phyloP scores from a whole-genome alignment of 495 filamentous ascomycete species.

The Aspergillus haitiensis region DNA sequence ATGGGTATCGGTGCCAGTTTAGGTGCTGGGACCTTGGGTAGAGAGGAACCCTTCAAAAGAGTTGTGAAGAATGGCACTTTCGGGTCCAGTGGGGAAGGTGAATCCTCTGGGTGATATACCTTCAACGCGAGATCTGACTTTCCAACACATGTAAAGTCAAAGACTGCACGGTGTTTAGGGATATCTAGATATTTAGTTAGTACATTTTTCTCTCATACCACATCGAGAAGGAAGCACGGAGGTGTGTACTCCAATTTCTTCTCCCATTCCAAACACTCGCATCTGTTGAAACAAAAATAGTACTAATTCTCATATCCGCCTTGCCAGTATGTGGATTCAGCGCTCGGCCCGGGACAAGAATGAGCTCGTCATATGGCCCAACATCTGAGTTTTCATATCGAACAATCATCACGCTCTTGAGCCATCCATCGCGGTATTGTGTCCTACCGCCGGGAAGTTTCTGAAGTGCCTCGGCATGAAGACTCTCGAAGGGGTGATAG shows the following conservation, averaged over 20 bases:
- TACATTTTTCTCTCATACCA: neutral
- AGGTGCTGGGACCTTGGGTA: neutral
- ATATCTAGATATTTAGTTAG: neutral
- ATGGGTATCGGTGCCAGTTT: neutral
- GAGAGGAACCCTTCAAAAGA: neutral
- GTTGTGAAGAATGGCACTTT: slow-evolving; percentile 5
- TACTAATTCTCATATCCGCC: slow-evolving; percentile 4
- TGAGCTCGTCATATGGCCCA: slow-evolving; percentile 8
- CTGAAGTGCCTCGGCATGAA: neutral
- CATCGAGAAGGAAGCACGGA: neutral
- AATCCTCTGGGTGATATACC: slow-evolving; percentile 5
- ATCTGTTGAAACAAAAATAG: slow-evolving; percentile 6
- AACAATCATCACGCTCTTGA: slow-evolving; percentile 8
- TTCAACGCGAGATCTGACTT: neutral
- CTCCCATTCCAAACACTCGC: slow-evolving; percentile 14
- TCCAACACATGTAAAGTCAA: slow-evolving; percentile 3
- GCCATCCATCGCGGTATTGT: slow-evolving; percentile 1
- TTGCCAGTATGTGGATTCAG: slow-evolving; percentile 1
- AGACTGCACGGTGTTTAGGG: slow-evolving; percentile 10
- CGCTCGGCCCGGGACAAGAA: slow-evolving; percentile 1
- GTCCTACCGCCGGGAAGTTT: neutral
- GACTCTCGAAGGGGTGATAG: slow-evolving; percentile 3
- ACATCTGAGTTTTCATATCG: slow-evolving; percentile 2
- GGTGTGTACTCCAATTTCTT: slow-evolving; percentile 8
- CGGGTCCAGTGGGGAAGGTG: slow-evolving; percentile 1